Evolutionary conservation across 768 basidiomycete genomes (phyloP).

Genomic region (Suillus brevipes): DNA sequence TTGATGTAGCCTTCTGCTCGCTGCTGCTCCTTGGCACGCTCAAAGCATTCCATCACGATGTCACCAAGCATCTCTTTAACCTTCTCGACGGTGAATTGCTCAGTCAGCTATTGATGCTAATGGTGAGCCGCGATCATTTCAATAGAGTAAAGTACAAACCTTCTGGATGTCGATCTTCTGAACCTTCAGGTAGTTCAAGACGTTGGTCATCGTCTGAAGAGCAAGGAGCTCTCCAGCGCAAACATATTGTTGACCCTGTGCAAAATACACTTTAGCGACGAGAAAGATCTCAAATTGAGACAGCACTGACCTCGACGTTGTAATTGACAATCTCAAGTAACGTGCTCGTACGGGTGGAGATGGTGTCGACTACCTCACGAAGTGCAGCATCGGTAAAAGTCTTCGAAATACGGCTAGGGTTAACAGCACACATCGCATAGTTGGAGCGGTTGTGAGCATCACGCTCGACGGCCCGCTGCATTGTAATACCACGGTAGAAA

Average conservation of each 20-base stretch:
- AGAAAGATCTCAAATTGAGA: neutral
- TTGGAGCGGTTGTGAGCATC: conserved; percentile 91
- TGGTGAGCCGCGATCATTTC: neutral
- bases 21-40: conserved; percentile 76
- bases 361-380: conserved; percentile 95
- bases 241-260: conserved; percentile 98
- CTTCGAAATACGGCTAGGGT: conserved; percentile 91
- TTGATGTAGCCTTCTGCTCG: conserved; percentile 85
- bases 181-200: conserved; percentile 93
- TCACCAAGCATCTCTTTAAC: conserved; percentile 95
- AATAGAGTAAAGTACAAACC: conserved; percentile 40
- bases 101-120: conserved; percentile 62
- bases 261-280: conserved; percentile 9
- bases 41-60: conserved; percentile 82
- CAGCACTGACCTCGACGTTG: conserved; percentile 73
- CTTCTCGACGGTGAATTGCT: conserved; percentile 85
- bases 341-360: conserved; percentile 71
- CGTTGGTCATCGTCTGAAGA: conserved; percentile 92
- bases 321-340: conserved; percentile 98
- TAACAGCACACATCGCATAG: conserved; percentile 99
- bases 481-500: conserved; percentile 99
- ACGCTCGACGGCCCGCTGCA: conserved; percentile 98
- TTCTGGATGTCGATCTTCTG: conserved; percentile 93
- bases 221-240: conserved; percentile 96
- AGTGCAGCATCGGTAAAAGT: conserved; percentile 94